Evolutionary conservation across 352 stramenopile species (phyloP).

Genomic region (Globisporangium paroecandrum): DNA sequence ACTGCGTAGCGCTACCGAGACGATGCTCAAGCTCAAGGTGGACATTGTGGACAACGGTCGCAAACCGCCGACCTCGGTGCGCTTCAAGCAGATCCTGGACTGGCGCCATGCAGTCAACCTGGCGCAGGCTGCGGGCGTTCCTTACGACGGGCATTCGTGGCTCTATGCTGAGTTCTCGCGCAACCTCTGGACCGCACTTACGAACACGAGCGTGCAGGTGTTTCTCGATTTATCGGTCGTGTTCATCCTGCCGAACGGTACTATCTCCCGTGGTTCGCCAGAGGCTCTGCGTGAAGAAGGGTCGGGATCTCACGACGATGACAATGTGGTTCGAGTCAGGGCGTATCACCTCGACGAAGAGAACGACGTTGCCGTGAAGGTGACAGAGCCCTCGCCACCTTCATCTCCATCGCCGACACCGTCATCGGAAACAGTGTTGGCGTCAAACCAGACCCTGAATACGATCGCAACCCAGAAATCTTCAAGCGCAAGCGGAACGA

Average conservation of each 20-base stretch:
- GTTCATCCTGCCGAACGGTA: slow-evolving; percentile 27
- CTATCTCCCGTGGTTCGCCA: slow-evolving; percentile 18
- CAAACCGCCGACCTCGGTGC: slow-evolving; percentile 28
- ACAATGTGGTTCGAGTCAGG: background rate
- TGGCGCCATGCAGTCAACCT: slow-evolving; percentile 49
- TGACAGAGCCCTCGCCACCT: background rate
- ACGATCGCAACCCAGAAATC: background rate
- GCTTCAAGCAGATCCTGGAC: slow-evolving; percentile 48
- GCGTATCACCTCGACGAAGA: background rate
- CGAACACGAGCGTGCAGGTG: slow-evolving; percentile 34
- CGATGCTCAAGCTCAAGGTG: slow-evolving; percentile 53
- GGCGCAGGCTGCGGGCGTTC: slow-evolving; percentile 32
- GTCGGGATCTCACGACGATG: background rate
- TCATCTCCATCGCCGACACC: background rate
- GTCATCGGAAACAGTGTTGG: background rate
- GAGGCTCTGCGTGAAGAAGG: slow-evolving; percentile 16
- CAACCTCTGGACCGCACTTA: slow-evolving; percentile 31
- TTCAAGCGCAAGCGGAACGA: background rate
- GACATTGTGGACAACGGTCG: slow-evolving; percentile 24
- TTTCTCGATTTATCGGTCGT: slow-evolving; percentile 34
- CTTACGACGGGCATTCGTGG: slow-evolving; percentile 42
- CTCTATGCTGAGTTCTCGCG: slow-evolving; percentile 37
- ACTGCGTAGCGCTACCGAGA: slow-evolving; percentile 44
- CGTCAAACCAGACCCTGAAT: background rate
- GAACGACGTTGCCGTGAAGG: background rate